Base-by-base conservation (phyloP, 2,329 filamentous ascomycete species). In the Exophiala aquamarina region DNA sequence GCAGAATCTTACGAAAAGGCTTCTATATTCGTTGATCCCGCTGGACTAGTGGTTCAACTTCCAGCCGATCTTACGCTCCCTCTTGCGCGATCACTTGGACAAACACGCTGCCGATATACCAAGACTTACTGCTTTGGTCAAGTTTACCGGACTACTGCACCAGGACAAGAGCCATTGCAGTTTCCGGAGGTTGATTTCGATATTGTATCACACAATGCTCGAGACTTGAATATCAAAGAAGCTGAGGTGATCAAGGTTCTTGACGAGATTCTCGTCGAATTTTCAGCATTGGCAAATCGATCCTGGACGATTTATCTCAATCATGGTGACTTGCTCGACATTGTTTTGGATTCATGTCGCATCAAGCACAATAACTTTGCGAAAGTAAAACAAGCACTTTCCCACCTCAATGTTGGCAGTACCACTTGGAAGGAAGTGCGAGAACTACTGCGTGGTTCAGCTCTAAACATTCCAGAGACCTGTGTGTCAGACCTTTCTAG, bases 181-280 rank as follows among this genome's bases (percentile, higher is more conserved):
- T 86, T 89, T 63, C 86, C 88, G 8, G 93, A 97, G 63, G 91
- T 94, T 2, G 91, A 97, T 65, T 98, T 97, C 65, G 93, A 98
- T 67, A 90, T 98, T 50, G 79, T 95, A n/a, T 92, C 90, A 1
- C 79, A 82, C 35, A 84, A 91, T 58, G 85, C 86, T 1, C 69
- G 90, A 4, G 90, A 97, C 61, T 73, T 95, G 36, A 86, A 90
- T 1, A 68, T 96, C 46, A 94, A 95, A 61, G 93, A 98, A 67
- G 92, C 92, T 0, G 92, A 97, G 66, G 85, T 90, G 1, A 81
- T 98, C 58, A 97, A 96, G 60, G 91, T 97, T 2, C 72, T 97
- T 17, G 93, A 98, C 63, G 93, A 98, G 64, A 86, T 96, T 32
- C 79, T 94, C 13, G 77, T 83, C 39, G 79, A 85, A 4, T 91